A percentile compares a stretch with the other conserved stretches of the same genome.
phyloP scores from a whole-genome alignment of 345 rosid species.

The Heritiera littoralis region DNA sequence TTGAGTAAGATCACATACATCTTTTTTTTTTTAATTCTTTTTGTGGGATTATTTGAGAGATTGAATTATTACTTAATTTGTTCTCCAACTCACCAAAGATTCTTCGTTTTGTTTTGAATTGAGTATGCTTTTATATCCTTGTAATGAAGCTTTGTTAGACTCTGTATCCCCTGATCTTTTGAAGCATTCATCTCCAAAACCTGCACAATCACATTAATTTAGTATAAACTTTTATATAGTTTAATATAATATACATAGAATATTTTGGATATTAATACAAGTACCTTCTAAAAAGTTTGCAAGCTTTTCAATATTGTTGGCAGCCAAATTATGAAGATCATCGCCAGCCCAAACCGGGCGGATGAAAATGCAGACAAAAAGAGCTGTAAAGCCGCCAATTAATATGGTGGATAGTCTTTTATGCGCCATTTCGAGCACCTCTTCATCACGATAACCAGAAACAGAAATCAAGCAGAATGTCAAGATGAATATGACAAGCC shows the following conservation, averaged over 20 bases:
- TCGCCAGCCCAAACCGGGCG: slow-evolving; percentile 75
- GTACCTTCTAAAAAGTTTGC: slow-evolving; percentile 62
- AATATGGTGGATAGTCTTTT: slow-evolving; percentile 61
- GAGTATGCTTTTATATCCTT: slow-evolving; percentile 57
- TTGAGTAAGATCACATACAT: background rate
- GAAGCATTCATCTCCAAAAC: slow-evolving; percentile 59
- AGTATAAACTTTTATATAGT: background rate
- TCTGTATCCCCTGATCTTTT: slow-evolving; percentile 28
- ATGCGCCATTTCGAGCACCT: slow-evolving; percentile 54
- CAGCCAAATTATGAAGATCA: slow-evolving; percentile 58
- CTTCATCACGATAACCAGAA: slow-evolving; percentile 60
- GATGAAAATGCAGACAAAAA: slow-evolving; percentile 48
- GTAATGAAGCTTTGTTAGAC: slow-evolving; percentile 35
- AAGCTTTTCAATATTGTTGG: slow-evolving; percentile 55
- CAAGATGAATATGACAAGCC: slow-evolving; percentile 67
- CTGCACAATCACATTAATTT: slow-evolving; percentile 32
- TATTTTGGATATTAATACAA: too few relatives aligned
- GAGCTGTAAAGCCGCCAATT: slow-evolving; percentile 56
- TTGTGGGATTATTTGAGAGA: background rate
- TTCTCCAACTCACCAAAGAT: slow-evolving; percentile 54
- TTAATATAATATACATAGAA: too few relatives aligned
- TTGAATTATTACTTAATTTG: background rate
- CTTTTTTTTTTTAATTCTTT: background rate
- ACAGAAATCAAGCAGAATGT: slow-evolving; percentile 74
- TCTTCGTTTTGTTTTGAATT: slow-evolving; percentile 65